Conservation (phyloP, 2,329 filamentous ascomycete genomes). For the Westerdykella aurantiaca region DNA sequence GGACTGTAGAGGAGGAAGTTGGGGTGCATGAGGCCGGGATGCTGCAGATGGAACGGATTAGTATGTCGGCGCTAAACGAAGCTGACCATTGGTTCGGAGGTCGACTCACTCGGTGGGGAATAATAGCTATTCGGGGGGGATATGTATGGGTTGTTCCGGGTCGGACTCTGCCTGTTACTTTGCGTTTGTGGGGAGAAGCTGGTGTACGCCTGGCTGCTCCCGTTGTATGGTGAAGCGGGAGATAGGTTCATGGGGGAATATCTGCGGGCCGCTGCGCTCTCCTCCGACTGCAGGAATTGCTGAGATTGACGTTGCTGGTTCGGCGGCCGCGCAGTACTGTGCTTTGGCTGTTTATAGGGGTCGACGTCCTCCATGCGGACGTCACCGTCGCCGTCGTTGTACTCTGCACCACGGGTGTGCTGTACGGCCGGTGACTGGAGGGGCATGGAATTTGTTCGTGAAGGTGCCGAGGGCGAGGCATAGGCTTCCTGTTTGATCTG, state of each 20-base stretch:
- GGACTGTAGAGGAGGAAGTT: constrained; percentile 69
- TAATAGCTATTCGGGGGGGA: constrained; percentile 55
- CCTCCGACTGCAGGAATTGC: constrained; percentile 67
- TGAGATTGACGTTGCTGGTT: constrained; percentile 72
- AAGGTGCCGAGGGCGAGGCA: constrained; percentile 28
- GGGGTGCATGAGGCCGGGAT: constrained; percentile 53
- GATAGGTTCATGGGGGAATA: constrained; percentile 97
- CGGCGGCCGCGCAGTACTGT: constrained; percentile 66
- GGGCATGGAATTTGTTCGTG: constrained; percentile 34
- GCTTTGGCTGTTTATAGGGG: constrained; percentile 79
- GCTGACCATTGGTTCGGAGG: constrained; percentile 7
- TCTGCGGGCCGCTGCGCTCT: constrained; percentile 77
- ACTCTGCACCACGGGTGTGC: constrained; percentile 29
- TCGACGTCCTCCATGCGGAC: constrained; percentile 79
- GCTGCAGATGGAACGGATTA: constrained; percentile 27
- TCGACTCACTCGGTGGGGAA: constrained; percentile 50
- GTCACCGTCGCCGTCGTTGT: constrained; percentile 42
- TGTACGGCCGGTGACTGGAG: constrained; percentile 31
- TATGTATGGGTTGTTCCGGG: constrained; percentile 56
- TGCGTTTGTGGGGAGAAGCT: constrained; percentile 40
- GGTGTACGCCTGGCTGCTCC: constrained; percentile 47
- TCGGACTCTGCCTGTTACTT: constrained; percentile 71
- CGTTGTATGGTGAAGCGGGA: constrained; percentile 71
- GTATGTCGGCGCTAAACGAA: constrained; percentile 10
- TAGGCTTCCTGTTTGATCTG: constrained; percentile 35